A percentile compares a stretch with the other conserved stretches of the same genome.
Conservation (phyloP, 1,139 yeast species). For the Magnusiomyces suaveolens region DNA sequence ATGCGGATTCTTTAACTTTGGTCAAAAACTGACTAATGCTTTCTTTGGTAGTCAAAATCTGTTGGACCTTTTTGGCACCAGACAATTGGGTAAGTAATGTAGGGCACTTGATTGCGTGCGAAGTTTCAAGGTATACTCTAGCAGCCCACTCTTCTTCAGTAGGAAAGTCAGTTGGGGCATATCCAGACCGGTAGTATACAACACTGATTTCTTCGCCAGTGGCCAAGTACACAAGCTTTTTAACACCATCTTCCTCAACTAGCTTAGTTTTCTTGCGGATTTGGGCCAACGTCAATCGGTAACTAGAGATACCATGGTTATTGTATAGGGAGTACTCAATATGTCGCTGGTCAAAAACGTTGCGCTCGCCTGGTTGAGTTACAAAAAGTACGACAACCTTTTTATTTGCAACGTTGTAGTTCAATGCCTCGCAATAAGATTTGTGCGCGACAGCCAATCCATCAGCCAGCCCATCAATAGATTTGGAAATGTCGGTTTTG, state of each 20-base stretch:
- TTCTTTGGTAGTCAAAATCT: slow-evolving; percentile 54
- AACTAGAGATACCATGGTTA: slow-evolving; percentile 47
- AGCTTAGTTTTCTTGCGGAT: slow-evolving; percentile 37
- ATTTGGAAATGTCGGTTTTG: slow-evolving; percentile 57
- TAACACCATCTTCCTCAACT: slow-evolving; percentile 15
- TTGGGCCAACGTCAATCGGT: slow-evolving; percentile 59
- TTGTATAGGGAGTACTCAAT: slow-evolving; percentile 62
- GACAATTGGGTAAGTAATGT: slow-evolving; percentile 78
- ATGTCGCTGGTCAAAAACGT: slow-evolving; percentile 82
- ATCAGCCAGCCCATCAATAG: slow-evolving; percentile 50
- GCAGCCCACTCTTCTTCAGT: slow-evolving; percentile 62
- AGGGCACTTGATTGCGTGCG: slow-evolving; percentile 84
- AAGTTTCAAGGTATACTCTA: slow-evolving; percentile 58
- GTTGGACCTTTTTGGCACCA: slow-evolving; percentile 91
- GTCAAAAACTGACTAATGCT: slow-evolving; percentile 38
- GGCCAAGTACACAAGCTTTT: slow-evolving; percentile 38
- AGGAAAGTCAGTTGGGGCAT: slow-evolving; percentile 67
- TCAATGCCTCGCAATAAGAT: slow-evolving; percentile 34
- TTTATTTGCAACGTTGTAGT: slow-evolving; percentile 16
- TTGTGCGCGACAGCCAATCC: slow-evolving; percentile 63
- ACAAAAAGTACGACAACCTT: slow-evolving; percentile 60
- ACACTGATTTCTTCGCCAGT: slow-evolving; percentile 70
- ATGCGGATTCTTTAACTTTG: slow-evolving; percentile 29
- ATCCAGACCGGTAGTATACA: slow-evolving; percentile 84
- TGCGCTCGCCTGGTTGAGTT: slow-evolving; percentile 78